phyloP scores from a whole-genome alignment of 1,139 yeast species.

The Scheffersomyces illinoinensis region DNA sequence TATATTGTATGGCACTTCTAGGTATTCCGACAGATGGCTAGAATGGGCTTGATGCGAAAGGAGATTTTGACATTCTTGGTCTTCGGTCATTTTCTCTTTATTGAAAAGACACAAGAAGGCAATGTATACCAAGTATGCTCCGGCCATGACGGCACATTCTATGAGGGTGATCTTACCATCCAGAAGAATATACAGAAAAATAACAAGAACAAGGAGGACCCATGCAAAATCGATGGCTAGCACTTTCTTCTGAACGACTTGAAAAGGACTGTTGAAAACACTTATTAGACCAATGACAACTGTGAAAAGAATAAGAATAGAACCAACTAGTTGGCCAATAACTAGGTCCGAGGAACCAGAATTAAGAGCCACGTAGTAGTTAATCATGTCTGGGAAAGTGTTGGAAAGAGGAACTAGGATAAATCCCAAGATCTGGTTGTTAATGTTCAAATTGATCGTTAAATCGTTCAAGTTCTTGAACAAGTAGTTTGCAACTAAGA shows the following conservation, averaged over 20 bases:
- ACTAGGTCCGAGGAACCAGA: constrained; percentile 36
- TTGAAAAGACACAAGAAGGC: constrained; percentile 9
- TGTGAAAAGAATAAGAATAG: constrained; percentile 37
- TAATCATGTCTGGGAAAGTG: constrained; percentile 42
- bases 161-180: constrained; percentile 50
- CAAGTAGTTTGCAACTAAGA: constrained; percentile 38
- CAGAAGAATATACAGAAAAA: constrained; percentile 44
- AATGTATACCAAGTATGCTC: constrained; percentile 39
- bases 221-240: constrained; percentile 34
- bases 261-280: constrained; percentile 25
- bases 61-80: constrained; percentile 1
- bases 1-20: constrained; percentile 19
- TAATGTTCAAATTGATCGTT: constrained; percentile 27
- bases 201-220: constrained; percentile 33
- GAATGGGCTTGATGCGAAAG: background rate
- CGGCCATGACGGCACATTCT: constrained; percentile 49
- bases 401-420: constrained; percentile 42
- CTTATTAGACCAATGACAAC: constrained; percentile 38
- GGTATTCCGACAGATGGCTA: background rate
- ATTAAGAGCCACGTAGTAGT: constrained; percentile 34
- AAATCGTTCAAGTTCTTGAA: constrained; percentile 32
- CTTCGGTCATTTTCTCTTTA: constrained; percentile 6
- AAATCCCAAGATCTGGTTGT: constrained; percentile 34
- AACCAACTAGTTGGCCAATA: constrained; percentile 44
- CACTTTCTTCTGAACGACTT: constrained; percentile 18